A percentile compares a stretch with the other conserved stretches of the same genome.
phyloP scores from a whole-genome alignment of 139 green algal genomes.

The Chlorella vulgaris region DNA sequence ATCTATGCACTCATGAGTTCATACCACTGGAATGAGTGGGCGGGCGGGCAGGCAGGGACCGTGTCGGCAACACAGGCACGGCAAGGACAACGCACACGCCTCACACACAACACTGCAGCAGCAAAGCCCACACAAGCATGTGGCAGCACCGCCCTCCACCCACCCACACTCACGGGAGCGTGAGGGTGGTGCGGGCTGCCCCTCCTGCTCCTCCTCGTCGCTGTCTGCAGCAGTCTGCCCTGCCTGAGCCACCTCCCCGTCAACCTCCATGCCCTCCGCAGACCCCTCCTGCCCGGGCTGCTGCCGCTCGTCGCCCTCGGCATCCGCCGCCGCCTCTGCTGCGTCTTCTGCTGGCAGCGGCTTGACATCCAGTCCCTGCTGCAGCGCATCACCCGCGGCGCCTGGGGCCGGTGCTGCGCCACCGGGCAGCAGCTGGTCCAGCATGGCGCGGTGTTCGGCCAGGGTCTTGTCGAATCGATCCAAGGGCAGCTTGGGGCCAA shows the following conservation, averaged over 20 bases:
- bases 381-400: not conserved
- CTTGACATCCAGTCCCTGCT: not conserved
- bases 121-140: too few relatives aligned
- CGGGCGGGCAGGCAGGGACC: too few relatives aligned
- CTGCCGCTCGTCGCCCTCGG: constrained; percentile 4
- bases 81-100: too few relatives aligned
- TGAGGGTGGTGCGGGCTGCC: not conserved
- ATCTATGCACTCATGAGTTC: too few relatives aligned
- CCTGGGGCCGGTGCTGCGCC: not conserved
- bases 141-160: too few relatives aligned
- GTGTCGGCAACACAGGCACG: too few relatives aligned
- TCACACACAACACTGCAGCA: too few relatives aligned
- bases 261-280: constrained; percentile 31
- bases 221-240: constrained; percentile 3
- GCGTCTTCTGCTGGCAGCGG: constrained; percentile 5
- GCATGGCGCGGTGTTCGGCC: constrained; percentile 40
- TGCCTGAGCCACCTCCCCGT: constrained; percentile 17
- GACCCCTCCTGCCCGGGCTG: constrained; percentile 29
- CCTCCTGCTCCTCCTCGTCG: constrained; percentile 3
- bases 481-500: constrained; percentile 62
- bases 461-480: constrained; percentile 45
- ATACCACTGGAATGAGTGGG: too few relatives aligned
- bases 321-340: constrained; percentile 9
- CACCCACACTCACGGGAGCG: constrained; percentile 6
- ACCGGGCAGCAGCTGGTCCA: constrained; percentile 35